Evolutionary conservation across 78 protist species (phyloP).

Genomic region (Guillardia theta): DNA sequence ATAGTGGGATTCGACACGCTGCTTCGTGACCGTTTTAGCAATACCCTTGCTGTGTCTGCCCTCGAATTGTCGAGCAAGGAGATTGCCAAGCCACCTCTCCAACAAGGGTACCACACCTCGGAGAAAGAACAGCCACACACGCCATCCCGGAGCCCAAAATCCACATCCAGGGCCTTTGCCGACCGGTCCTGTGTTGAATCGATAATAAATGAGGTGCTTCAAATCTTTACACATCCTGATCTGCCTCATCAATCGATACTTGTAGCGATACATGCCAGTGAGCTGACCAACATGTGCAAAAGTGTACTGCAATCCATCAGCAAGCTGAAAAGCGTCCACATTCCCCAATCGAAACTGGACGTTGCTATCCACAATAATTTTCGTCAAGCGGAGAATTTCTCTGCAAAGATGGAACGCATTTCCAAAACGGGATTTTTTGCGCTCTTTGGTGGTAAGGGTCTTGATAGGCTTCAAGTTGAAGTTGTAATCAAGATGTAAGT

Average conservation of each 20-base stretch:
- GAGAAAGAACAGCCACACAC: conserved; percentile 99
- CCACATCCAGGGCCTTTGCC: conserved; percentile 99
- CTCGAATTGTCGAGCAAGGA: conserved; percentile 98
- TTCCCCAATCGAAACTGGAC: conserved; percentile 98
- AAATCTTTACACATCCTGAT: conserved; percentile 96
- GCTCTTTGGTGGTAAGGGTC: conserved; percentile 99
- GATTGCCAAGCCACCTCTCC: conserved; percentile 99
- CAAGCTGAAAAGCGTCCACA: conserved; percentile 92
- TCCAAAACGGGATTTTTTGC: conserved; percentile 99
- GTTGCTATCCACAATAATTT: conserved; percentile 97
- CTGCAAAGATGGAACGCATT: conserved; percentile 98
- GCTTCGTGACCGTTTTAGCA: conserved; percentile 98
- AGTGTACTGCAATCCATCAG: conserved; percentile 98
- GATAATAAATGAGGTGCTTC: conserved; percentile 97
- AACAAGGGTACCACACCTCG: conserved; percentile 99
- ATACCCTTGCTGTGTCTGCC: conserved; percentile 92
- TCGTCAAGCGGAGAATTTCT: conserved; percentile 96
- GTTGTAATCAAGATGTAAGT: conserved; percentile 99
- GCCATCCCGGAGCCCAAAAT: conserved; percentile 99
- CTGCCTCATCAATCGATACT: conserved; percentile 99
- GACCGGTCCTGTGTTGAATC: conserved; percentile 94
- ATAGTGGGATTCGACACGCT: conserved; percentile 97
- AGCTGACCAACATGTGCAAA: conserved; percentile 98
- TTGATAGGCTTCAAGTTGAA: conserved; percentile 98
- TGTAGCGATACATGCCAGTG: conserved; percentile 99